Percentiles rank a stretch among this genome's conserved stretches.
phyloP scores from a whole-genome alignment of 345 rosid genomes.

The Eucalyptus coolabah region DNA sequence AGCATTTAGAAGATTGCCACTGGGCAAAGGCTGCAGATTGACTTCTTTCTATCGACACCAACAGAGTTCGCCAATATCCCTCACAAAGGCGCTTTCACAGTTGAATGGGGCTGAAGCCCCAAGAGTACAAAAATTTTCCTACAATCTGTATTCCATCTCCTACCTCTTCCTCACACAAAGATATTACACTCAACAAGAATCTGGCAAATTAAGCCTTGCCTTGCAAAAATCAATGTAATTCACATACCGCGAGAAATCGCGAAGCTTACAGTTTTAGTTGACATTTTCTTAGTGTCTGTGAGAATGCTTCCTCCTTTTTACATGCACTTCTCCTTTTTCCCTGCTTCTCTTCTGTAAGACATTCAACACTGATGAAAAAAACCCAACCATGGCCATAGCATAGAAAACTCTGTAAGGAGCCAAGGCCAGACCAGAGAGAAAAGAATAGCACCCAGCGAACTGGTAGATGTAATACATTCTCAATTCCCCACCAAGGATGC shows the following conservation, averaged over 20 bases:
- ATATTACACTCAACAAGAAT: not conserved
- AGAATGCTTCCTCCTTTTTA: constrained; percentile 56
- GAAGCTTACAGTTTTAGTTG: not conserved
- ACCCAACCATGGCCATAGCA: constrained; percentile 65
- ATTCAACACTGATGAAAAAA: constrained; percentile 31
- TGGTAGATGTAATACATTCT: constrained; percentile 39
- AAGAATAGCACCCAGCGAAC: constrained; percentile 59
- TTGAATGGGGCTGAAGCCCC: not conserved
- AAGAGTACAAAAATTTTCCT: not conserved
- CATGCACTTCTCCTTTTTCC: constrained; percentile 35
- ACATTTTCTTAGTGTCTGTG: constrained; percentile 48
- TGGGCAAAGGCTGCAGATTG: not conserved
- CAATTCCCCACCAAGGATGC: constrained; percentile 25
- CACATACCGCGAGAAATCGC: not conserved
- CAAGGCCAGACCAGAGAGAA: constrained; percentile 62
- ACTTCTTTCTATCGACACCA: not conserved
- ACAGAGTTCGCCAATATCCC: not conserved
- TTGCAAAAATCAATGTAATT: not conserved
- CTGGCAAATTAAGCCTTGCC: not conserved
- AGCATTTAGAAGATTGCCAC: not conserved
- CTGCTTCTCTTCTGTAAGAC: constrained; percentile 36
- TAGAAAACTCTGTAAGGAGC: constrained; percentile 73
- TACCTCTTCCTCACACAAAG: not conserved
- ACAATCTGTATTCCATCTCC: not conserved
- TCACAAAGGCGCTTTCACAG: not conserved